Percentiles rank a stretch among this genome's conserved stretches.
Conservation (phyloP, 257 asterid genomes). For the Prunella vulgaris region DNA sequence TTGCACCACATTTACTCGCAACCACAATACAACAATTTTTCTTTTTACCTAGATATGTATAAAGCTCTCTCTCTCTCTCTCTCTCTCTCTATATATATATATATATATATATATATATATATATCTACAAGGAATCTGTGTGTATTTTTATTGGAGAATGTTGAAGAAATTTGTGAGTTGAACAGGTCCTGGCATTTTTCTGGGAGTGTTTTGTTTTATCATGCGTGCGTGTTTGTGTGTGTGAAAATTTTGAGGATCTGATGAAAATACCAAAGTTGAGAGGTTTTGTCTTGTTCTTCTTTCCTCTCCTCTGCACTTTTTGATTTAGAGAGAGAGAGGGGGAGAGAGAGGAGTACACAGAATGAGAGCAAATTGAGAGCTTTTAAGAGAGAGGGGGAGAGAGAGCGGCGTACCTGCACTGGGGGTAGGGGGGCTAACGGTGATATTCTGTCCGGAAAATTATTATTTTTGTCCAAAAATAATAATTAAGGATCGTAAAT, state of each 20-base stretch:
- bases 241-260: constrained; percentile 19
- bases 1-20: constrained; percentile 57
- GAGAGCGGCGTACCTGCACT: constrained; percentile 4
- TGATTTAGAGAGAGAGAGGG: constrained; percentile 23
- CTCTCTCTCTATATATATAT: too few species aligned
- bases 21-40: background rate
- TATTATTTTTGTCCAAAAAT: background rate
- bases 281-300: constrained; percentile 26
- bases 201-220: background rate
- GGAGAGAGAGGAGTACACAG: background rate
- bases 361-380: constrained; percentile 12
- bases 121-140: background rate
- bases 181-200: constrained; percentile 18
- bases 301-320: background rate
- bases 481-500: background rate
- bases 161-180: constrained; percentile 4
- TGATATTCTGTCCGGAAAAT: background rate
- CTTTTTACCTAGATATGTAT: background rate
- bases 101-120: too few species aligned
- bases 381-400: constrained; percentile 22
- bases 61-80: too few species aligned
- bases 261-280: constrained; percentile 17
- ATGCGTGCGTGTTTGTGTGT: constrained; percentile 20
- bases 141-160: background rate
- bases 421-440: constrained; percentile 10